Evolutionary conservation across 108 stramenopile species (phyloP), one percentile per base, ranked within the genome.

Genomic region (Nitzschia sp.): DNA sequence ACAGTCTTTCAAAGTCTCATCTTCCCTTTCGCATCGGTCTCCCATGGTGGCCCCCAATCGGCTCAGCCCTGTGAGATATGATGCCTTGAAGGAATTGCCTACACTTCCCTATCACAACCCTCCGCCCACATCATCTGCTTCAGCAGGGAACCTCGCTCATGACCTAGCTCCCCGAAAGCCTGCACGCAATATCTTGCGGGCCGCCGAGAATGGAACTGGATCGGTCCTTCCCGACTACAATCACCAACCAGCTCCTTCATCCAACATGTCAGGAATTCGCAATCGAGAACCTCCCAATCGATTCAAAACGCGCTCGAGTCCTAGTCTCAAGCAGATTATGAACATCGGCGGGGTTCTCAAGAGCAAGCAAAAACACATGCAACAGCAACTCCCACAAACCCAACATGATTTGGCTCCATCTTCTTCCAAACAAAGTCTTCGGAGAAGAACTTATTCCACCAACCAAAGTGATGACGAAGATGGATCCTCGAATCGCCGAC

Each of bases 391-490:
- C 21, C 73, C 73, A 41, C 66, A 67, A 50, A 75, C 73, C 24
- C 50, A 22, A 19, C 66, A 67, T 11, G 73, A 75, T 39, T 17
- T 72, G 15, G 20, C 20, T 19, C 24, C 39, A 14, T 12, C 60
- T 10, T 39, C 40, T 20, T 17, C 55, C 7, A 51, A 38, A 43
- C 63, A 44, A 24, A 53, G 53, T 44, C 53, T 75, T 37, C 59
- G 73, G 12, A 25, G 67, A 42, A 63, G 73, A 53, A 57, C 62
- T 0, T 25, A 40, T 25, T 54, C 59, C n/a, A 68, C 65, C 10
- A 51, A 48, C 10, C 56, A 51, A 0, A 65, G 64, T 29, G 73
- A 75, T 48, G 73, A 75, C 43, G 73, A 75, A 46, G 67, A 75
- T 55, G 15, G n/a, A 0, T 11, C 29, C 5, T 34, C 29, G 1